Base-by-base conservation (phyloP, 164 flowering plant genomes). In the Protea cynaroides region DNA sequence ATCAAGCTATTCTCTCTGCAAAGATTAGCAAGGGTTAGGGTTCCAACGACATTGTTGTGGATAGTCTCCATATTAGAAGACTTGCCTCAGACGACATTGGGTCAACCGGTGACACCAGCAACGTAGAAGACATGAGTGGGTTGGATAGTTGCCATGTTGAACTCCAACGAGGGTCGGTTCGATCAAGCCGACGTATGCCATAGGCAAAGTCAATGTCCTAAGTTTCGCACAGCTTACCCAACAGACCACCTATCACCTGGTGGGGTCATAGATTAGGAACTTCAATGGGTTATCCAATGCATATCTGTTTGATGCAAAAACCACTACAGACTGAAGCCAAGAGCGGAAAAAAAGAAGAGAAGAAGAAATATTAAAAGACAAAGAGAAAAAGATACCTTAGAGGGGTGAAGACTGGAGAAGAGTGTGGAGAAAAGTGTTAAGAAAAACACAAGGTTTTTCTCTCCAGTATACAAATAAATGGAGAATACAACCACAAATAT, bases 51-150 rank as follows among this genome's bases (percentile, higher is more conserved):
- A 47, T 79, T 79, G 52, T 78, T 61, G 5, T 80, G 70, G 44
- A 79, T 72, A 0, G 82, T 79, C 68, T 79, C 82, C 44, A 74
- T 80, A 61, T 74, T 74, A 56, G 73, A 76, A 8, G 76, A 59
- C 58, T 76, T 76, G 61, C 80, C 73, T 76, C 80, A 76, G 61
- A 73, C 82, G 36, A 79, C 82, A 65, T 79, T 79, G 38, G 82
- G 82, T 19, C 82, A 70, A 21, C 82, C 82, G 9, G 80, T 76
- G 25, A 76, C 80, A 4, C 80, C 80, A 6, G 80, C 80, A 24
- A 77, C 80, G 59, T 79, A 76, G 66, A 79, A 79, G 10, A 79
- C 80, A 37, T 79, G 82, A 25, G 76, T 79, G 1, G 82, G 82
- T 10, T 49, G 38, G 19, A 67, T 61, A 22, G 61, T 15, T 36